Percentiles rank a stretch among this genome's conserved stretches.
Conservation (phyloP, 306 rosid species). For the Cucumis hystrix region DNA sequence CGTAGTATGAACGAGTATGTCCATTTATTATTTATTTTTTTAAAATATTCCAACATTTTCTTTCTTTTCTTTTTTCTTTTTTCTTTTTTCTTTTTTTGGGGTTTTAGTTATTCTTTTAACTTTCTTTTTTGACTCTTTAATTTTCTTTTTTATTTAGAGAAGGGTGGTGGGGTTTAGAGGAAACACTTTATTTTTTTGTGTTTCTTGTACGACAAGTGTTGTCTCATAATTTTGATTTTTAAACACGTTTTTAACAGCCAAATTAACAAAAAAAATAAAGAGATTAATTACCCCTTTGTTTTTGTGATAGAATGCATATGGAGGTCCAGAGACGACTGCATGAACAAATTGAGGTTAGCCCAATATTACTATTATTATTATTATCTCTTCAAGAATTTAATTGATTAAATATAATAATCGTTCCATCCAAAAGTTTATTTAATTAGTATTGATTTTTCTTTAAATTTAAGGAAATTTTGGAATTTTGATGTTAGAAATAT, state of each 20-base stretch:
- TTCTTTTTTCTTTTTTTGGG: neutral
- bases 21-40: neutral
- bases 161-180: neutral
- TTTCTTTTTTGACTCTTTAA: neutral
- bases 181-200: neutral
- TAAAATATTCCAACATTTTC: neutral
- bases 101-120: neutral
- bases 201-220: neutral
- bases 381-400: neutral
- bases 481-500: neutral
- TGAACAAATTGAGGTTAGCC: conserved; percentile 82
- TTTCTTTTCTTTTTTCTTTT: neutral
- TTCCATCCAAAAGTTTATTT: neutral
- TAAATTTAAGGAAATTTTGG: neutral
- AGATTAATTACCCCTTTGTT: conserved; percentile 5
- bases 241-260: neutral
- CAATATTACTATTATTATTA: too few species aligned
- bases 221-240: neutral
- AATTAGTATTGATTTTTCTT: neutral
- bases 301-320: conserved; percentile 86
- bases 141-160: neutral
- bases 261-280: too few species aligned
- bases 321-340: conserved; percentile 97
- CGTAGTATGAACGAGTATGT: conserved; percentile 95
- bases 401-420: neutral